Evolutionary conservation across 495 filamentous ascomycete genomes (phyloP), one percentile per base, ranked within the genome.

Genomic region (Podospora pseudocomata): DNA sequence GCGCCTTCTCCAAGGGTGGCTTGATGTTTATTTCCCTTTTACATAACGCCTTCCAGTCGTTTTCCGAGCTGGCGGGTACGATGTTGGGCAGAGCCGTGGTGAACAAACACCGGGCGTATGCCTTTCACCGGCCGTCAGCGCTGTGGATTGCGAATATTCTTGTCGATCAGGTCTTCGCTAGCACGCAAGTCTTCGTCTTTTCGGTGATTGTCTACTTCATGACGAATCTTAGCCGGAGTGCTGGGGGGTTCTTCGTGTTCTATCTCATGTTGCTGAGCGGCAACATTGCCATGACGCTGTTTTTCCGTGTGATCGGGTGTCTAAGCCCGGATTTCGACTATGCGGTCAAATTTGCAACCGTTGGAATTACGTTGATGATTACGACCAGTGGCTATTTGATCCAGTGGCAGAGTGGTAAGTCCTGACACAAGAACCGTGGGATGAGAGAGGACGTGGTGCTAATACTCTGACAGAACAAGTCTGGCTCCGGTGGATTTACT

Each of bases 301-400:
- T 91, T 73, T 93, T 93, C 85, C 80, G 91, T 68, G 91, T 90
- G 0, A 85, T 93, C 15, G 91, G 88, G 20, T 93, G 90, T 72
- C 65, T 95, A 15, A 91, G 90, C 66, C 91, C 92, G 0, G 91
- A 92, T 69, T 95, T 95, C 68, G 92, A 95, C 72, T 92, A 91
- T 61, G 92, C 92, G 9, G 90, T 93, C 73, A 92, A 91, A 75
- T 90, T 92, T 72, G 92, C 89, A 2, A 86, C 88, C 6, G 82
- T 90, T 1, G 86, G 90, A 28, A 91, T 96, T 72, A 93, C 91
- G 0, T 76, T 94, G 18, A 91, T 93, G 74, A 87, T 96, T 39
- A 74, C 92, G 53, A 94, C 92, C 0, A 88, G 86, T 5, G 92
- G 92, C 11, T 95, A 95, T 78, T 78, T 94, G 15, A 92, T 94